Evolutionary conservation across 129 eudicot genomes (phyloP).

Genomic region (Flaveria bidentis): DNA sequence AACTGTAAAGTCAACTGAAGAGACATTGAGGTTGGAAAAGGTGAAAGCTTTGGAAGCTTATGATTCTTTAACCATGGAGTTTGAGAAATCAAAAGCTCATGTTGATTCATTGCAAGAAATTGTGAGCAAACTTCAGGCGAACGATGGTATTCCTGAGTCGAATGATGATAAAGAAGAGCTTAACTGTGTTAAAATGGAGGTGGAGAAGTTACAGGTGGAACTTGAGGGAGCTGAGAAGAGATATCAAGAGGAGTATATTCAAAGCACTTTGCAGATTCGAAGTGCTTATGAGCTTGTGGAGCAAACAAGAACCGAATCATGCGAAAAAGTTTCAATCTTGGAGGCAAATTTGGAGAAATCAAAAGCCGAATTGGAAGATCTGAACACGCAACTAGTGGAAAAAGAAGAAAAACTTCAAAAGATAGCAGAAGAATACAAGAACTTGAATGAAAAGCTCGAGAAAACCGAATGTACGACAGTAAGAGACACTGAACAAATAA

Average conservation of each 20-base stretch:
- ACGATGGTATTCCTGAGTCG: background rate
- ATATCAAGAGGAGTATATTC: conserved; percentile 71
- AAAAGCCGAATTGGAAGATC: conserved; percentile 48
- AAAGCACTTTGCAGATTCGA: conserved; percentile 73
- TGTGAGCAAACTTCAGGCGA: conserved; percentile 47
- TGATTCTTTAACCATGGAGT: conserved; percentile 50
- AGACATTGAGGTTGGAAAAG: conserved; percentile 47
- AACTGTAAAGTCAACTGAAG: conserved; percentile 51
- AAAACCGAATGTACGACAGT: conserved; percentile 27
- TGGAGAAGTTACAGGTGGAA: conserved; percentile 50
- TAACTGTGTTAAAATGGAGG: conserved; percentile 46
- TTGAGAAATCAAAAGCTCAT: conserved; percentile 57
- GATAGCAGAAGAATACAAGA: conserved; percentile 44
- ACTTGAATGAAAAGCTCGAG: conserved; percentile 37
- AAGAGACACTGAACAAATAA: conserved; percentile 28
- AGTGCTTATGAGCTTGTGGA: conserved; percentile 79
- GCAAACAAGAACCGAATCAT: conserved; percentile 55
- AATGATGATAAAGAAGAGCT: conserved; percentile 42
- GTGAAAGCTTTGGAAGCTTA: conserved; percentile 59
- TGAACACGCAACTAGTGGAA: conserved; percentile 46
- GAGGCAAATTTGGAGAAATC: conserved; percentile 53
- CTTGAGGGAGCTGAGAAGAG: conserved; percentile 78
- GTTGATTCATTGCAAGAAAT: conserved; percentile 54
- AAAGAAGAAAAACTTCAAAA: conserved; percentile 44
- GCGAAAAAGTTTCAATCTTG: conserved; percentile 49